Conservation (phyloP, 768 basidiomycete genomes). For the Lactarius tabidus region DNA sequence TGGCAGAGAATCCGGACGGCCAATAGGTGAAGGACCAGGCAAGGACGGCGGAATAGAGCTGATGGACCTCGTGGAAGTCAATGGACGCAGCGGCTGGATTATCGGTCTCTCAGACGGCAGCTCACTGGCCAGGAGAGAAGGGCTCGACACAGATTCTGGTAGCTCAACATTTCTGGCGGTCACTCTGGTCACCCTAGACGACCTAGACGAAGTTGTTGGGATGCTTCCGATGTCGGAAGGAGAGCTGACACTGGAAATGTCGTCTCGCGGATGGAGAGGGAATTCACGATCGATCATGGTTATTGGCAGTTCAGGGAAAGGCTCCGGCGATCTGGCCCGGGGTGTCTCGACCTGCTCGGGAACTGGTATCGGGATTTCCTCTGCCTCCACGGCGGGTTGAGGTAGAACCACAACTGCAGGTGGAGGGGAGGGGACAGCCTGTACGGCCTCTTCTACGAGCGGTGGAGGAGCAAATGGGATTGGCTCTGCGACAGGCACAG, state of each 20-base stretch:
- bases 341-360: background rate
- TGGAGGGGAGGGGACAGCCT: background rate
- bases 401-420: background rate
- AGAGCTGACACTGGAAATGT: background rate
- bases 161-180: background rate
- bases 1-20: constrained; percentile 28
- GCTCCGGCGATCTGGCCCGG: constrained; percentile 2
- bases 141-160: constrained; percentile 18
- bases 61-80: constrained; percentile 4
- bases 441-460: background rate
- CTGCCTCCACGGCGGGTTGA: background rate
- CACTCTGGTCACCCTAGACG: background rate
- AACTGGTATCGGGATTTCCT: background rate
- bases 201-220: background rate
- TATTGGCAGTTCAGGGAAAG: constrained; percentile 1
- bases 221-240: constrained; percentile 6
- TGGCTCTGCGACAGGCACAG: background rate
- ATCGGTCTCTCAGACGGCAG: background rate
- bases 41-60: constrained; percentile 7
- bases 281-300: background rate
- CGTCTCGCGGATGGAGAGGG: background rate
- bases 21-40: constrained; percentile 31
- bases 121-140: constrained; percentile 1
- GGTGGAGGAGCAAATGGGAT: background rate
- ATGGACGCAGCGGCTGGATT: background rate